Conservation (phyloP, 257 asterid species). For the Rauvolfia tetraphylla region DNA sequence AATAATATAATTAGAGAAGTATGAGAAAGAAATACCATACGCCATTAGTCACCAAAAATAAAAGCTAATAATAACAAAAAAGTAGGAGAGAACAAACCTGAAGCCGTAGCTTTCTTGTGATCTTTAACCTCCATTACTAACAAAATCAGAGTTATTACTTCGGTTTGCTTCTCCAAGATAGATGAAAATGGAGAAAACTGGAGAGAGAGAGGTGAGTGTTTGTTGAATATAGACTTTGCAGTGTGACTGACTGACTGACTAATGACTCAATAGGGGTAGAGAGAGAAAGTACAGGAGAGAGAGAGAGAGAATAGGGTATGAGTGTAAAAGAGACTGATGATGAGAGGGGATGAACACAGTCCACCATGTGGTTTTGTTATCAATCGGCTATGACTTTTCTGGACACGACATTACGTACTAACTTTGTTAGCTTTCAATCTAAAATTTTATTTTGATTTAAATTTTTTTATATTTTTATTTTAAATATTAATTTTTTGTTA, state of each 20-base stretch:
- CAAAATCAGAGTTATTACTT: not conserved
- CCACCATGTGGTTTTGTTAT: slow-evolving; percentile 3
- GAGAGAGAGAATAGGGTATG: not conserved
- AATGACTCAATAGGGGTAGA: not conserved
- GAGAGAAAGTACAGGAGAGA: not conserved
- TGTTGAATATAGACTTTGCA: not conserved
- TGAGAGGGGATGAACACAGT: not conserved
- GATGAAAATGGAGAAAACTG: not conserved
- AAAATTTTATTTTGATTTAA: too few relatives aligned
- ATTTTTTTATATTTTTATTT: too few relatives aligned
- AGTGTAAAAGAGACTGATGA: not conserved
- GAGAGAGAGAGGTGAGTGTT: not conserved
- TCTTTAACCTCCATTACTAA: slow-evolving; percentile 31
- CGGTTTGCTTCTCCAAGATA: too few relatives aligned
- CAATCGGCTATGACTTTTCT: not conserved
- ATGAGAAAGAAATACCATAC: not conserved
- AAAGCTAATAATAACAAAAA: too few relatives aligned
- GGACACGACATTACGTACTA: too few relatives aligned
- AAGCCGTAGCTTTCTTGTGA: slow-evolving; percentile 12
- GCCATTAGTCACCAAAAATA: not conserved
- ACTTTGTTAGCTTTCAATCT: too few relatives aligned
- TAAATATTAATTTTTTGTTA: too few relatives aligned
- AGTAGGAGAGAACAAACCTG: slow-evolving; percentile 25
- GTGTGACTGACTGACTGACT: not conserved
- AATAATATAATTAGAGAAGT: not conserved